Evolutionary conservation across 2,329 filamentous ascomycete genomes (phyloP).

Genomic region (Botryotinia globosa): DNA sequence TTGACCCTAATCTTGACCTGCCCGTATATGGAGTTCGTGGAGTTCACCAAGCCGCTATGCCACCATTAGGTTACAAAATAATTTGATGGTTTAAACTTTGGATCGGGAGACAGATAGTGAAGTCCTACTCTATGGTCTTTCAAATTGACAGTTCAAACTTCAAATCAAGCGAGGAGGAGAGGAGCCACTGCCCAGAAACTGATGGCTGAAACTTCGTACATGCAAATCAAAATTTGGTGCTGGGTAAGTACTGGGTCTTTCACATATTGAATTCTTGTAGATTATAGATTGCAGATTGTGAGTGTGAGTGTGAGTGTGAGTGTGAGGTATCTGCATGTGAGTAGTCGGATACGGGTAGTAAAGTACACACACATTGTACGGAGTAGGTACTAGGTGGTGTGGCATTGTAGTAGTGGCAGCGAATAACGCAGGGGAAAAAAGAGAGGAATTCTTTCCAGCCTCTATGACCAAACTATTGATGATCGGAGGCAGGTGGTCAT

Average conservation of each 20-base stretch:
- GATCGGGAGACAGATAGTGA: not conserved
- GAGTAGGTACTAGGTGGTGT: not conserved
- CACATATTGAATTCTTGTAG: not conserved
- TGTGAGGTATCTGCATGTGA: not conserved
- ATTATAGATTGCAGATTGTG: not conserved
- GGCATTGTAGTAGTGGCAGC: not conserved
- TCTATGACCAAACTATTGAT: not conserved
- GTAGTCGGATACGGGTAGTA: not conserved
- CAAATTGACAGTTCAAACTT: not conserved
- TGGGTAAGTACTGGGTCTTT: not conserved
- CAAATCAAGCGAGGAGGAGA: not conserved
- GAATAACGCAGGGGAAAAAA: not conserved
- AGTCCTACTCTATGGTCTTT: not conserved
- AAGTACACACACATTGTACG: not conserved
- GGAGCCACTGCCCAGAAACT: not conserved
- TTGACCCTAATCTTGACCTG: not conserved
- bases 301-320: no score
- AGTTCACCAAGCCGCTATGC: not conserved
- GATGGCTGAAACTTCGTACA: not conserved
- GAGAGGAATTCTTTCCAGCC: not conserved
- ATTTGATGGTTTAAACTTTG: not conserved
- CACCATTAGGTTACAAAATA: not conserved
- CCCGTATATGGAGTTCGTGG: not conserved
- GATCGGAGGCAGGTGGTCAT: not conserved
- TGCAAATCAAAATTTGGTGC: not conserved